Percentiles rank a stretch among this genome's conserved stretches.
Conservation (phyloP, 495 filamentous ascomycete species). For the Penicillium roqueforti region DNA sequence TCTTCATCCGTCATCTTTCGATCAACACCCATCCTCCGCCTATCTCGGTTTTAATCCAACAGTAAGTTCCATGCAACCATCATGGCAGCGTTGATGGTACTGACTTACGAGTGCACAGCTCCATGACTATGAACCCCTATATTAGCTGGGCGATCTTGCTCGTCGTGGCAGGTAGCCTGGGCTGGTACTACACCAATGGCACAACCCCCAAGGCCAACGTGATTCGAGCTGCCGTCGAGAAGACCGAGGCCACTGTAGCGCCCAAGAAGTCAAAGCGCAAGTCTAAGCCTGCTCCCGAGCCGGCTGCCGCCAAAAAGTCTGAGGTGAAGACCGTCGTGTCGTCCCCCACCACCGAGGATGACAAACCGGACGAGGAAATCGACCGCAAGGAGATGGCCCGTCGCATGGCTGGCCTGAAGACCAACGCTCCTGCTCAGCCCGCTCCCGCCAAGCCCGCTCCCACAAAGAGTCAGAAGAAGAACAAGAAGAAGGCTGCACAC, state of each 20-base stretch:
- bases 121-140: conserved; percentile 46
- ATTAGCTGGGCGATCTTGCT: conserved; percentile 57
- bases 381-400: conserved; percentile 71
- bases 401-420: conserved; percentile 61
- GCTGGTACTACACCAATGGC: conserved; percentile 47
- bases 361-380: conserved; percentile 54
- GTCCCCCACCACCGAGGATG: conserved; percentile 33
- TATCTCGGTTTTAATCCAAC: conserved; percentile 1
- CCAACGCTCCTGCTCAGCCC: conserved; percentile 49
- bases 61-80: conserved; percentile 10
- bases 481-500: conserved; percentile 49
- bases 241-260: conserved; percentile 27
- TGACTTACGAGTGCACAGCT: conserved; percentile 16
- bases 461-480: conserved; percentile 53
- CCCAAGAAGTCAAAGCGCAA: conserved; percentile 46
- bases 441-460: conserved; percentile 38
- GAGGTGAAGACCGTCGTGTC: conserved; percentile 41
- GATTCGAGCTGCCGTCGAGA: conserved; percentile 32
- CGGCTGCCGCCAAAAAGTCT: conserved; percentile 23
- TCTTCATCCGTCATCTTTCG: neutral
- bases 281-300: conserved; percentile 33
- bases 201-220: conserved; percentile 33
- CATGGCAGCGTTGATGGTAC: neutral
- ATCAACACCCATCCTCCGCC: conserved; percentile 3
- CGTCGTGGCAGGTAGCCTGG: conserved; percentile 44